Evolutionary conservation across 2,329 filamentous ascomycete genomes (phyloP).

Genomic region (Periconia sp.): DNA sequence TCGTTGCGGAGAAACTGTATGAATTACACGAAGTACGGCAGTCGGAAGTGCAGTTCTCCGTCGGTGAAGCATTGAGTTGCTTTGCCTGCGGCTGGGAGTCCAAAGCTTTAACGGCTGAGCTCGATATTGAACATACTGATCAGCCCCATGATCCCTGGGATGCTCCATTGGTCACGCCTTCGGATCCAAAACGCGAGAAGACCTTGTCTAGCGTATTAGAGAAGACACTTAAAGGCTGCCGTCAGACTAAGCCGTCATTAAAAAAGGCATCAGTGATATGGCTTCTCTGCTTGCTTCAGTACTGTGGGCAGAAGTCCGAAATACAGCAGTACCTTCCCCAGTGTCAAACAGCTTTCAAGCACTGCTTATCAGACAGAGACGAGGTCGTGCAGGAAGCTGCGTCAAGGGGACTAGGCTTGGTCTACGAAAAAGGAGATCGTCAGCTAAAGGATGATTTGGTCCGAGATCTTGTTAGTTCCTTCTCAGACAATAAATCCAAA

Average conservation of each 20-base stretch:
- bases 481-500: conserved; percentile 76
- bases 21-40: conserved; percentile 82
- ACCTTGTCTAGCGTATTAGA: conserved; percentile 65
- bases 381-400: conserved; percentile 96
- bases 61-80: conserved; percentile 86
- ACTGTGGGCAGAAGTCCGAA: conserved; percentile 78
- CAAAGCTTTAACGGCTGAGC: conserved; percentile 72
- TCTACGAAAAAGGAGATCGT: conserved; percentile 90
- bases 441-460: conserved; percentile 82
- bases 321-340: conserved; percentile 77
- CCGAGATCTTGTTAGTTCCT: conserved; percentile 84
- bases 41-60: conserved; percentile 85
- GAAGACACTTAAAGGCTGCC: conserved; percentile 77
- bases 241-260: conserved; percentile 84
- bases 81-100: conserved; percentile 83
- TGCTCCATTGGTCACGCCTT: conserved; percentile 32
- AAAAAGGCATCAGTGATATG: conserved; percentile 94
- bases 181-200: conserved; percentile 43
- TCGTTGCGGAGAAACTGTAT: conserved; percentile 73
- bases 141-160: conserved; percentile 42
- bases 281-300: conserved; percentile 89
- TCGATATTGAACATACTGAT: conserved; percentile 71
- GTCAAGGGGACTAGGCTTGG: conserved; percentile 85
- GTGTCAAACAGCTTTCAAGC: conserved; percentile 86
- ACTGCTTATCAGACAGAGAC: conserved; percentile 84